phyloP scores from a whole-genome alignment of 1,284 basidiomycete species.

The Cryptococcus sp. region DNA sequence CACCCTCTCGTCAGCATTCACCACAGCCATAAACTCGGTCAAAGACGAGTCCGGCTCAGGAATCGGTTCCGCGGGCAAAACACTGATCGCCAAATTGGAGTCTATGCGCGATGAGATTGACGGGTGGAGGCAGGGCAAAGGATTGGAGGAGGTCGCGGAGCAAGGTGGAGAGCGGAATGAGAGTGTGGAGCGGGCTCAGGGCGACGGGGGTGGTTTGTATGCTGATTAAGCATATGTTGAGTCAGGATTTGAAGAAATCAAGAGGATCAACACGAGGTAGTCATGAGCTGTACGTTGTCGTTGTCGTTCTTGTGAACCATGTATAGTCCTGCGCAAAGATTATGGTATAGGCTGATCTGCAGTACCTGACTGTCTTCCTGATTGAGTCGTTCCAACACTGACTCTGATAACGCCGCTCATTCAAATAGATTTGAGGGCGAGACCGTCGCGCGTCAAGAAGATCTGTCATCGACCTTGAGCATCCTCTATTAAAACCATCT shows the following conservation, averaged over 20 bases:
- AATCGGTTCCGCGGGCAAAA: conserved; percentile 37
- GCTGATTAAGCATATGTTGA: conserved; percentile 13
- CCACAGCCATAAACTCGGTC: conserved; percentile 40
- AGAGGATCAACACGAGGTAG: neutral
- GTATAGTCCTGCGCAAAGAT: too few relatives aligned
- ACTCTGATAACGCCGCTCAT: too few relatives aligned
- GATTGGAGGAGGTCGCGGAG: conserved; percentile 21
- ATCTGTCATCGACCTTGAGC: too few relatives aligned
- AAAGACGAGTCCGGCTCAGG: conserved; percentile 38
- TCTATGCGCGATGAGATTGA: conserved; percentile 41
- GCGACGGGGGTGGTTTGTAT: conserved; percentile 24
- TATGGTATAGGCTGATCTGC: too few relatives aligned
- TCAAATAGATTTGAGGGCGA: too few relatives aligned
- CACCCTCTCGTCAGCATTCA: conserved; percentile 38
- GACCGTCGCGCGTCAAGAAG: too few relatives aligned
- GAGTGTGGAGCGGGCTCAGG: conserved; percentile 22
- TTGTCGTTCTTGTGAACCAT: too few relatives aligned
- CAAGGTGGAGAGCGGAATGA: conserved; percentile 24
- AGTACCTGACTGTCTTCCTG: too few relatives aligned
- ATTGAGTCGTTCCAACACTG: too few relatives aligned
- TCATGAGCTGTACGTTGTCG: neutral
- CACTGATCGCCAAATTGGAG: conserved; percentile 34
- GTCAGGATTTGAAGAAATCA: neutral
- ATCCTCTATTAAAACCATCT: too few relatives aligned
- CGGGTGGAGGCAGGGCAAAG: conserved; percentile 29